Evolutionary conservation across 345 rosid species (phyloP).

Genomic region (Eucalyptus leucophloia): DNA sequence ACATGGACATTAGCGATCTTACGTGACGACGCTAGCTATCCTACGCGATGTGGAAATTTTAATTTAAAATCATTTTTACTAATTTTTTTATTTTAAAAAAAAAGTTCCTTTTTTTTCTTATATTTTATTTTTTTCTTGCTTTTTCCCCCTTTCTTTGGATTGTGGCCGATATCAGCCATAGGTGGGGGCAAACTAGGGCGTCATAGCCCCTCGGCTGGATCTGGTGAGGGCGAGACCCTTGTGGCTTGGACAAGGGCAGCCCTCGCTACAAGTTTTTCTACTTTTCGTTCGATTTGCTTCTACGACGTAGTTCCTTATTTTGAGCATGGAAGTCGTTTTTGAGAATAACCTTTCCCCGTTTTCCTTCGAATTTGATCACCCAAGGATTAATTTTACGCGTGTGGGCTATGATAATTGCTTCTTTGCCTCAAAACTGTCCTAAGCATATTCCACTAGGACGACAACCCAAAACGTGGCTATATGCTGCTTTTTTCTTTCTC

Average conservation of each 20-base stretch:
- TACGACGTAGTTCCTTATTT: too few relatives aligned
- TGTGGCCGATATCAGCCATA: too few relatives aligned
- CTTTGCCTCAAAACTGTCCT: background rate
- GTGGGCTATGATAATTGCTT: background rate
- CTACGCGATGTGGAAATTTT: rapidly evolving
- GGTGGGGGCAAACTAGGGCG: rapidly evolving
- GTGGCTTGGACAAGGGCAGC: rapidly evolving
- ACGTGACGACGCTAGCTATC: rapidly evolving
- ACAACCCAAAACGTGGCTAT: background rate
- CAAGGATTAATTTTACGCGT: background rate
- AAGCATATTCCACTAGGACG: too few relatives aligned
- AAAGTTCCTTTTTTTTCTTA: rapidly evolving
- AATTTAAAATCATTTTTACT: too few relatives aligned
- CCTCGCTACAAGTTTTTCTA: background rate
- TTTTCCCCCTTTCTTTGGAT: too few relatives aligned
- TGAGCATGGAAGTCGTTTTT: background rate
- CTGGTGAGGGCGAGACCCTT: too few relatives aligned
- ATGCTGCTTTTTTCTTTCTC: background rate
- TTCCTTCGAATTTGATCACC: background rate
- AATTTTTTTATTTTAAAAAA: too few relatives aligned
- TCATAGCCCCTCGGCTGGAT: rapidly evolving
- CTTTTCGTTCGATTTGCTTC: background rate
- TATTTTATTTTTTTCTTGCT: rapidly evolving
- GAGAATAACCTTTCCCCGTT: background rate
- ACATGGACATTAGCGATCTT: rapidly evolving